Base-by-base conservation (phyloP, 1,284 basidiomycete species). In the Fomitopsis betulina region DNA sequence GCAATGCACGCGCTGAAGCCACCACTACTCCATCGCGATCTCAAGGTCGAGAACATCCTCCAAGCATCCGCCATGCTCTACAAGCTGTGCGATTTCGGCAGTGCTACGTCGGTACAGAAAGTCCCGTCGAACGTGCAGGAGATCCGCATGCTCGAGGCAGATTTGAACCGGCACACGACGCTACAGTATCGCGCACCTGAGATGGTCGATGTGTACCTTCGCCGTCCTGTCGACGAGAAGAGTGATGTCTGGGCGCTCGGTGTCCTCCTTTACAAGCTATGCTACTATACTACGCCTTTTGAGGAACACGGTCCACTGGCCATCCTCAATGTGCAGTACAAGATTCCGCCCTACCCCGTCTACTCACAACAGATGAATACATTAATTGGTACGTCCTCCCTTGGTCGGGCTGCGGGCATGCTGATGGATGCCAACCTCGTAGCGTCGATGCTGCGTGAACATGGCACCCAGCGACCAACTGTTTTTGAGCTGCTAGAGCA, bases 201-300 rank as follows among this genome's bases (percentile, higher is more conserved):
- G 74, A 98, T 99, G 94, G 91, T 99, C 32, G 96, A 99, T 70
- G 86, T 91, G 0, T 91, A 91, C 72, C 81, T 89, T 54, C 82
- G 93, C 58, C 80, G 91, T 59, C 88, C 91, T 2, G 84, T 96
- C 50, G 93, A 96, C 68, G 93, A 96, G 72, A 96, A 95, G 76
- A 93, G 93, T 56, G 88, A 91, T 66, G 83, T 91, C 1, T 91
- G 89, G 89, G 89, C 89, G 0, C 76, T 92, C 25, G 89, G 89
- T 33, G 88, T 91, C 21, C 72, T 92, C 17, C 77, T 92, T 10
- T 92, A 92, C 77, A 92, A 92, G 73, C 79, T 84, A 7, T 99
- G 97, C 75, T 99, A 98, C 75, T 99, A 99, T 74, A 99, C 96
- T 0, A 99, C 97, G 0, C 97, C 97, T 0, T 98, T 98, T 64